Percentiles rank a stretch among this genome's conserved stretches.
These are phyloP conservation scores for Sutorius australiensis DNA, from an alignment of 768 basidiomycete species.

Conservation along the genomic window DNA sequence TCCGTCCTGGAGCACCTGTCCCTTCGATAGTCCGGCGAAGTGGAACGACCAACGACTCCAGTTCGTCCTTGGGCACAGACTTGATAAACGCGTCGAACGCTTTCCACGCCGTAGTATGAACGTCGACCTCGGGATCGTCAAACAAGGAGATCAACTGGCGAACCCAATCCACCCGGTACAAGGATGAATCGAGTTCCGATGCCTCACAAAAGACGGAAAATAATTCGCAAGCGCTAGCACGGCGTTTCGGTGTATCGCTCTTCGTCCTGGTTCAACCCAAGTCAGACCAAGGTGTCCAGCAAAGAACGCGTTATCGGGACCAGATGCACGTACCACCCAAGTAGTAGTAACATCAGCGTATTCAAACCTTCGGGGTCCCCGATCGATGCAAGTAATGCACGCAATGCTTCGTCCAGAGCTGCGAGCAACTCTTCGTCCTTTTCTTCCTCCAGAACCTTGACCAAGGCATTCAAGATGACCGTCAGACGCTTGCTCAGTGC, in stretches of 20 bases:
- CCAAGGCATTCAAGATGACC: constrained; percentile 72
- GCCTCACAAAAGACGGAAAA: constrained; percentile 83
- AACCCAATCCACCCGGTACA: constrained; percentile 94
- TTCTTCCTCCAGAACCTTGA: constrained; percentile 70
- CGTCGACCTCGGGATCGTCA: constrained; percentile 70
- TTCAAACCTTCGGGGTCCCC: constrained; percentile 86
- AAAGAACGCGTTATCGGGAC: neutral
- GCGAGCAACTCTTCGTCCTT: constrained; percentile 62
- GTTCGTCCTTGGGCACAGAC: constrained; percentile 86
- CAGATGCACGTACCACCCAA: constrained; percentile 68
- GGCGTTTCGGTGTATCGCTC: constrained; percentile 61
- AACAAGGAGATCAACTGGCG: constrained; percentile 80
- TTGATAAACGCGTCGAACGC: constrained; percentile 88
- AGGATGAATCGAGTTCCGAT: constrained; percentile 72
- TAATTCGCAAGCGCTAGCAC: constrained; percentile 74
- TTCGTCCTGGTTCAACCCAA: constrained; percentile 59
- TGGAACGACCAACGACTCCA: constrained; percentile 87
- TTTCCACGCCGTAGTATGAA: constrained; percentile 78
- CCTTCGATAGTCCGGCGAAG: constrained; percentile 85
- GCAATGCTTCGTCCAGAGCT: constrained; percentile 74
- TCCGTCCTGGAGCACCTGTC: constrained; percentile 70
- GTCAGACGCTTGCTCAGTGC: constrained; percentile 83
- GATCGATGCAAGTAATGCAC: constrained; percentile 73
- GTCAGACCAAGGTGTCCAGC: neutral
- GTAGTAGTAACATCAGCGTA: constrained; percentile 79